Evolutionary conservation across 331 rosid genomes (phyloP).

Genomic region (Acacia concinna): DNA sequence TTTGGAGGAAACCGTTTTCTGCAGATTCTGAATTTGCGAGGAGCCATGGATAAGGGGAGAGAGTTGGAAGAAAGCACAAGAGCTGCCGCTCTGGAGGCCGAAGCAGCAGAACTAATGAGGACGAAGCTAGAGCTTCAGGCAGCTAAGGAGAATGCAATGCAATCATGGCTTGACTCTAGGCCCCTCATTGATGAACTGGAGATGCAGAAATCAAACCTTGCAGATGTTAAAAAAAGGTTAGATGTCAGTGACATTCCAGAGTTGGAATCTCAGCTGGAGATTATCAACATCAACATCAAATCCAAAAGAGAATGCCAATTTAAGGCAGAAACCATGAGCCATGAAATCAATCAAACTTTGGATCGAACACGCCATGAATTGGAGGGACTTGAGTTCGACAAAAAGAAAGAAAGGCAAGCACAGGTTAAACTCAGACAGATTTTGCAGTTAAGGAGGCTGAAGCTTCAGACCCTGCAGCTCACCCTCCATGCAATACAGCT

Average conservation of each 20-base stretch:
- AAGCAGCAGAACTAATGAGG: slow-evolving; percentile 45
- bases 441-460: background rate
- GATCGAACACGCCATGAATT: slow-evolving; percentile 40
- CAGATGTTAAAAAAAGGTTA: slow-evolving; percentile 27
- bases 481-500: slow-evolving; percentile 41
- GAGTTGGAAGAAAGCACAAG: slow-evolving; percentile 22
- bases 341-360: slow-evolving; percentile 37
- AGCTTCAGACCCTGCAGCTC: slow-evolving; percentile 36
- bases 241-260: slow-evolving; percentile 19
- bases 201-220: slow-evolving; percentile 44
- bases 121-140: slow-evolving; percentile 40
- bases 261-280: slow-evolving; percentile 45
- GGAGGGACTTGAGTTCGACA: slow-evolving; percentile 31
- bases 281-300: slow-evolving; percentile 32
- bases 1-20: background rate
- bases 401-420: slow-evolving; percentile 31
- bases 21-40: background rate
- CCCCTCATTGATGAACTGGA: slow-evolving; percentile 69
- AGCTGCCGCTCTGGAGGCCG: slow-evolving; percentile 19
- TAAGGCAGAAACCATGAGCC: slow-evolving; percentile 30
- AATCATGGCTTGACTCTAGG: slow-evolving; percentile 69
- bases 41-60: background rate
- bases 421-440: background rate
- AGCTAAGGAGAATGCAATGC: slow-evolving; percentile 55
- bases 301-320: slow-evolving; percentile 42